Evolutionary conservation across 2,329 filamentous ascomycete genomes (phyloP), one percentile per base, ranked within the genome.

Genomic region (Diaporthe sp.): DNA sequence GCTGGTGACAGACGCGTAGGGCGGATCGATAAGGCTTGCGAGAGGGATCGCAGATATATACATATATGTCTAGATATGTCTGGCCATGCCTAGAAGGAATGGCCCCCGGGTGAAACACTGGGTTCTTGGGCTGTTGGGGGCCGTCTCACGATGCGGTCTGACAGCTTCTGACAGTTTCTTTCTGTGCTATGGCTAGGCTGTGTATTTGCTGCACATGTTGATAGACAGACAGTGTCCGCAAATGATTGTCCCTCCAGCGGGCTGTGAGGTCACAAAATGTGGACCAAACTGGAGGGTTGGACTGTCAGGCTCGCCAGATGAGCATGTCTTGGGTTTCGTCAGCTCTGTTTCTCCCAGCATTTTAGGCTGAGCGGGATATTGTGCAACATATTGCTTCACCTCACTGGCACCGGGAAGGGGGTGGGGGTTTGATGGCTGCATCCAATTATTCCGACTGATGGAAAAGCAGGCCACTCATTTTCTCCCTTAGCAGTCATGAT

Each of bases 31-130:
- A 37, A 25, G 68, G 55, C 12, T 20, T 17, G 12, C 12, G 47
- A 44, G 34, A 39, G 20, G 25, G 47, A 53, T 15, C 9, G 39
- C 12, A 39, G 37, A 28, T 55, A 28, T 39, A 37, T 28, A 39
- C 15, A 51, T 25, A 20, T 17, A 34, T 63, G 49, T 53, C 3
- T 9, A 17, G 17, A 49, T 49, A 22, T 20, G 4, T 49, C 20
- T 22, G 17, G 42, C 7, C 37, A 44, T 34, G 28, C 68, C 55
- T 53, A 9, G 53, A 39, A 44, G 70, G 17, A 72, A 39, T 72
- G 57, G 47, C 71, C 71, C 71, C 71, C 37, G 39, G 49, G 71
- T 73, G 71, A 65, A 73, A 73, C 71, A 65, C 17, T 65, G 57
- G 58, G 31, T 4, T 42, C 42, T 28, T 55, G 65, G 47, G n/a